Percentiles rank a stretch among this genome's conserved stretches.
Conservation (phyloP, 2,329 filamentous ascomycete genomes). For the Aspergillus fructus region DNA sequence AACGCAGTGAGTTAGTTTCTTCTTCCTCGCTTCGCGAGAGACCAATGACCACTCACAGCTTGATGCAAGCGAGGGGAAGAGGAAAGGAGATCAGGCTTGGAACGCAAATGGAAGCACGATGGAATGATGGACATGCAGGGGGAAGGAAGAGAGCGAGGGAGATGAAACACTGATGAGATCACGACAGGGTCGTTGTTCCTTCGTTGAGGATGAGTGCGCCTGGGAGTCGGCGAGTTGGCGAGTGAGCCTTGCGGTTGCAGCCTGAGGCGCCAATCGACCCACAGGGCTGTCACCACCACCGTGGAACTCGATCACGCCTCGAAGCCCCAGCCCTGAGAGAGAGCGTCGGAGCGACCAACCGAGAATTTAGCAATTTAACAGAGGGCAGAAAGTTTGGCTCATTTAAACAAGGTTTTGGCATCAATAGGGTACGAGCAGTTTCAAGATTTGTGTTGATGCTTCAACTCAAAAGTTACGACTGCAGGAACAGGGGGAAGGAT, state of each 20-base stretch:
- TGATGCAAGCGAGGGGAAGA: neutral
- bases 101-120: neutral
- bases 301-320: too few relatives aligned
- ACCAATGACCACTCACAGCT: neutral
- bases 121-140: neutral
- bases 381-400: neutral
- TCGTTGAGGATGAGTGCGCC: neutral
- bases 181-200: neutral
- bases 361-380: neutral
- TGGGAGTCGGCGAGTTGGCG: too few relatives aligned
- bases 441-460: neutral
- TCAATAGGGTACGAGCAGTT: neutral
- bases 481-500: conserved; percentile 6
- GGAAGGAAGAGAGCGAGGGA: neutral
- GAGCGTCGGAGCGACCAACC: neutral
- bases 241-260: neutral
- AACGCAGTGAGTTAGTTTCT: neutral
- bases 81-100: neutral
- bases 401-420: neutral
- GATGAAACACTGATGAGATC: conserved; percentile 7
- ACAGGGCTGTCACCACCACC: neutral
- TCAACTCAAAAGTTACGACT: neutral
- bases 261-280: neutral
- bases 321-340: too few relatives aligned
- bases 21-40: neutral